phyloP scores from a whole-genome alignment of 108 stramenopile genomes.

The Cyclotella atomus region DNA sequence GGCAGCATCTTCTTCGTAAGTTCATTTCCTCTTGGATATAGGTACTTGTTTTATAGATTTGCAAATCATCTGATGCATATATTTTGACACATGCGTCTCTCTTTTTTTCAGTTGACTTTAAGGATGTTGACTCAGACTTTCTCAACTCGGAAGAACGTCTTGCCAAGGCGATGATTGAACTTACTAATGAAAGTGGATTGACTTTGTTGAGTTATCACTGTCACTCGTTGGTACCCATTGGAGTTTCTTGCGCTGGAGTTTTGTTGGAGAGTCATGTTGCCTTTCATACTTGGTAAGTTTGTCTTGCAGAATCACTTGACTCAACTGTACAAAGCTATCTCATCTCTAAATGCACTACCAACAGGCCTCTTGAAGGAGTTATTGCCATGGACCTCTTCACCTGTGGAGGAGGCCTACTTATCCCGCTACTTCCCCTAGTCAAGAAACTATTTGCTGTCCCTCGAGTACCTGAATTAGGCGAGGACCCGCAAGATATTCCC shows the following conservation, averaged over 20 bases:
- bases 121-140: conserved; percentile 64
- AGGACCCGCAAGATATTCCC: conserved; percentile 19
- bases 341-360: background rate
- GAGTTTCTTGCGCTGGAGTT: conserved; percentile 75
- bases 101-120: conserved; percentile 70
- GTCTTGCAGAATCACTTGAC: background rate
- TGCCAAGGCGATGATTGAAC: conserved; percentile 73
- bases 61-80: too few relatives aligned
- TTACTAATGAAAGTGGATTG: conserved; percentile 59
- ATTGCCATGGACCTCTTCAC: conserved; percentile 83
- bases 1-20: conserved; percentile 70
- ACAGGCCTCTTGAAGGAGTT: conserved; percentile 67
- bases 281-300: conserved; percentile 77
- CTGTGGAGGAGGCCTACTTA: conserved; percentile 57
- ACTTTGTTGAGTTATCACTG: conserved; percentile 85
- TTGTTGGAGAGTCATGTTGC: conserved; percentile 74
- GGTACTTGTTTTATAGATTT: too few relatives aligned
- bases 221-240: conserved; percentile 66
- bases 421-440: conserved; percentile 62
- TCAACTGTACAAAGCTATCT: background rate
- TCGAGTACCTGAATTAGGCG: conserved; percentile 11
- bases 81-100: background rate
- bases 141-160: conserved; percentile 72
- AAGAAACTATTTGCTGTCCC: conserved; percentile 66
- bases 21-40: background rate